Percentiles rank a stretch among this genome's conserved stretches.
Conservation (phyloP, 2,329 filamentous ascomycete genomes). For the Chrysoporthe cubensis region DNA sequence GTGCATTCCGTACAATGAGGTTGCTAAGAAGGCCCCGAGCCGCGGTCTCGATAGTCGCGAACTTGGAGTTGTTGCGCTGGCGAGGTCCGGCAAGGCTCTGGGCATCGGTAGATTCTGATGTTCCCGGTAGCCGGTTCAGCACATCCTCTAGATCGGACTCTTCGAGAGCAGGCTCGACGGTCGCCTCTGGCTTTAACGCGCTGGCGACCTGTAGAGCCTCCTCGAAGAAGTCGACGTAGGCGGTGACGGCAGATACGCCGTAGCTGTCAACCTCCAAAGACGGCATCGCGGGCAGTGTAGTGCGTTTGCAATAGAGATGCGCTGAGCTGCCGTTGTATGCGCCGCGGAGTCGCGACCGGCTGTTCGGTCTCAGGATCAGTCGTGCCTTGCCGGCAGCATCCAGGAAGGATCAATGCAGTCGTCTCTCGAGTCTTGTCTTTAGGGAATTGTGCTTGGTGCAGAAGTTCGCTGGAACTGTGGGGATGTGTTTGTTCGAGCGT, state of each 20-base stretch:
- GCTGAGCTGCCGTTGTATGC: slow-evolving; percentile 14
- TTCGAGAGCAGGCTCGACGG: slow-evolving; percentile 75
- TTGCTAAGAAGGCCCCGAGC: slow-evolving; percentile 80
- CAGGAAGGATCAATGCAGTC: neutral
- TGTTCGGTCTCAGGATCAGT: neutral
- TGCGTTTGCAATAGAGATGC: neutral
- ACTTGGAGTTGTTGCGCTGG: slow-evolving; percentile 53
- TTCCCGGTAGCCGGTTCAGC: slow-evolving; percentile 41
- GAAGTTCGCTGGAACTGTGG: neutral
- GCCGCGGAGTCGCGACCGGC: slow-evolving; percentile 19
- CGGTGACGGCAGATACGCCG: slow-evolving; percentile 56
- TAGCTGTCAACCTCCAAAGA: slow-evolving; percentile 49
- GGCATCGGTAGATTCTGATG: slow-evolving; percentile 38
- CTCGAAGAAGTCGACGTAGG: slow-evolving; percentile 58
- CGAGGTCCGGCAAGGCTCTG: slow-evolving; percentile 35
- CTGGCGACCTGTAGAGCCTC: slow-evolving; percentile 63
- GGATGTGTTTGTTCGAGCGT: neutral
- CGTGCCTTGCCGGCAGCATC: neutral
- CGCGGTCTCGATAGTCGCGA: slow-evolving; percentile 80
- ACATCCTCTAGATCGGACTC: slow-evolving; percentile 66
- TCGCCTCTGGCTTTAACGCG: slow-evolving; percentile 58
- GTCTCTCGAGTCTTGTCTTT: neutral
- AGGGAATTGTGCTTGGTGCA: neutral
- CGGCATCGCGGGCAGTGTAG: slow-evolving; percentile 49
- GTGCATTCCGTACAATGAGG: slow-evolving; percentile 65